Percentiles rank a stretch among this genome's conserved stretches.
These are phyloP conservation scores for Citeromyces hawaiiensis DNA, from an alignment of 1,139 yeast genomes.

Conservation along the genomic window DNA sequence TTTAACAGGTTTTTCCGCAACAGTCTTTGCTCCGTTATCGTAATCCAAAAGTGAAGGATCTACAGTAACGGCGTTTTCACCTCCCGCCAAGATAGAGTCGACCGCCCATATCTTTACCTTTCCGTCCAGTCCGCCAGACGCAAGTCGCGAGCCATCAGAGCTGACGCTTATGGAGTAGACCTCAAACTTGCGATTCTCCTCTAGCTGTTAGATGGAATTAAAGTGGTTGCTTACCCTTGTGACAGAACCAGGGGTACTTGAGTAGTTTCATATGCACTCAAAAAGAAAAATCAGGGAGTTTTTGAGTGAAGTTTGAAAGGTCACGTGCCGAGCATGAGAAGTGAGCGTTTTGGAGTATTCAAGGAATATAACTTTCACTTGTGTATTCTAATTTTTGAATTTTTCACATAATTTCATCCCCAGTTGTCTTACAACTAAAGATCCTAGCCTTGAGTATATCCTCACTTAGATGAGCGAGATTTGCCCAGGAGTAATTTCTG, in stretches of 20 bases:
- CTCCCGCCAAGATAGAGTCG: constrained; percentile 29
- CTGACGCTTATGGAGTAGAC: constrained; percentile 76
- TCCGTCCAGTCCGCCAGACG: constrained; percentile 94
- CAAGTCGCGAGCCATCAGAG: constrained; percentile 72
- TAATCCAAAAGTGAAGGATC: neutral
- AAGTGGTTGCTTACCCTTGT: neutral
- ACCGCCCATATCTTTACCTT: constrained; percentile 87
- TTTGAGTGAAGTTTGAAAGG: neutral
- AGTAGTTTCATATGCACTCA: constrained; percentile 1
- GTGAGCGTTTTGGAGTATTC: too few species aligned
- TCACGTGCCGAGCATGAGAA: too few species aligned
- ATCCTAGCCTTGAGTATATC: too few species aligned
- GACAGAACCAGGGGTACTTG: constrained; percentile 1
- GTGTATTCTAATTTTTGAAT: too few species aligned
- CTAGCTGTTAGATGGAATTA: constrained; percentile 19
- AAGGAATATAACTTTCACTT: too few species aligned
- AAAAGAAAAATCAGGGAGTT: neutral
- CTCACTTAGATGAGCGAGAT: too few species aligned
- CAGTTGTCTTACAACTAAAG: too few species aligned
- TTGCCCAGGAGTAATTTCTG: too few species aligned
- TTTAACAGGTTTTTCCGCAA: constrained; percentile 4
- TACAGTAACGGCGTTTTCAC: constrained; percentile 4
- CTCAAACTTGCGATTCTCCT: constrained; percentile 71
- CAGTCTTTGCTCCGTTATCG: constrained; percentile 1
- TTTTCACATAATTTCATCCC: too few species aligned